Base-by-base conservation (phyloP, 2,329 filamentous ascomycete genomes). In the Tolypocladium tropicale region DNA sequence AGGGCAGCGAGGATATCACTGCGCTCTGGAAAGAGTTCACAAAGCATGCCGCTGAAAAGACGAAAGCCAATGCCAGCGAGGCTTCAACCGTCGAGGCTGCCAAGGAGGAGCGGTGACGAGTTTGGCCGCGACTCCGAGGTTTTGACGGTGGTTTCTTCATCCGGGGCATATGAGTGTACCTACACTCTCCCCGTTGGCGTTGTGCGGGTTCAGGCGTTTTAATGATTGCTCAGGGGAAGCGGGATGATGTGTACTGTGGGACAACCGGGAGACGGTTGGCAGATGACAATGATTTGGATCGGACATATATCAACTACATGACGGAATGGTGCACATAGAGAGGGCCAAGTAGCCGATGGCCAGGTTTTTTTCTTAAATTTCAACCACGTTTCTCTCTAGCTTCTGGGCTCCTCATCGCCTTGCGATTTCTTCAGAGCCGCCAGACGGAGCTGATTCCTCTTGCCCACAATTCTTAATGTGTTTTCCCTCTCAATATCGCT, bases 381-480 rank as follows among this genome's bases (percentile, higher is more conserved):
- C 46, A 50, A 46, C 25, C 21, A 39, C 28, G 23, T 52, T 43
- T 37, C 9, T 28, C 23, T 12, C 41, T 49, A 50, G 3, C 48
- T 46, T 25, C 16, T 33, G 16, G 34, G 6, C n/a, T 21, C 11
- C 16, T 52, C 28, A 50, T 43, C 56, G 18, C 37, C 49, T 10
- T 54, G 52, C 36, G 36, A 11, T 46, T 58, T 36, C 53, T 55
- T 65, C 63, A 90, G 67, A 33, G 72, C 76, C 52, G 78, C 81
- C 60, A 86, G 66, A 16, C 88, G 74, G 64, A 78, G 61, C 72
- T 85, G 77, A 66, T 92, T 91, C 66, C 88, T 75, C 76, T 82
- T 86, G 11, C 82, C 81, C 62, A 92, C 65, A 52, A 90, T 72
- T 50, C 83, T 76, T 66, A 90, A 61, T 39, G 87, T 89, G 64